Evolutionary conservation across 2,329 filamentous ascomycete genomes (phyloP), one percentile per base, ranked within the genome.

Genomic region (Beauveria sp.): DNA sequence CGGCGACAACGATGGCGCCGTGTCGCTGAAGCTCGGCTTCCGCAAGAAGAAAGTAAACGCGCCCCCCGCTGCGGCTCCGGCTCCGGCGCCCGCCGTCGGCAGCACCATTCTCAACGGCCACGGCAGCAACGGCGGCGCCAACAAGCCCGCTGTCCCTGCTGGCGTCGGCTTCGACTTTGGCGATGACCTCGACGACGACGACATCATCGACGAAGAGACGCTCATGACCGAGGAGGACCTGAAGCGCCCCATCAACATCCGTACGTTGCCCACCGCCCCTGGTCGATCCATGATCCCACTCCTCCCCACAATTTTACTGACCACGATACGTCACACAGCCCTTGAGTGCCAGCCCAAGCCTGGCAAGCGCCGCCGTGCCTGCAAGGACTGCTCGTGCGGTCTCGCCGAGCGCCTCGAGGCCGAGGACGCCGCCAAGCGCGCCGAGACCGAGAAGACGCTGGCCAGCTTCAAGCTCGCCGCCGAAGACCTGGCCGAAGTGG

Each of bases 381-480:
- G 95, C 81, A 98, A 99, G 77, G 95, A 99, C 79, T 99, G 95
- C 79, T 93, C 90, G 9, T 99, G 95, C 72, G 95, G 95, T 56
- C 85, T 99, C 28, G 91, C 93, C 26, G 86, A 95, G 73, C 86
- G 88, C 64, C 77, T 98, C 56, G 89, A 91, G 68, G 88, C 87
- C n/a, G 91, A 98, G 78, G 95, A 98, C 74, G 80, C 79, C 49
- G 81, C 85, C 69, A 83, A 91, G 61, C 80, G 91, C 53, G 84
- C 86, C 70, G 80, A 86, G n/a, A 80, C 91, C 62, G 72, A 77
- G 61, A 71, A 71, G 59, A 89, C 89, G 73, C 81, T 97, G 52
- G 84, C 83, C 55, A 81, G 86, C 22, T 78, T 91, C 64, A 90
- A 89, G 75, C 80, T 96, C 57, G 85, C 82, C 55, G 79, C 85